Evolutionary conservation across 2,329 filamentous ascomycete genomes (phyloP), one percentile per base, ranked within the genome.

Genomic region (Penicillium decumbens): DNA sequence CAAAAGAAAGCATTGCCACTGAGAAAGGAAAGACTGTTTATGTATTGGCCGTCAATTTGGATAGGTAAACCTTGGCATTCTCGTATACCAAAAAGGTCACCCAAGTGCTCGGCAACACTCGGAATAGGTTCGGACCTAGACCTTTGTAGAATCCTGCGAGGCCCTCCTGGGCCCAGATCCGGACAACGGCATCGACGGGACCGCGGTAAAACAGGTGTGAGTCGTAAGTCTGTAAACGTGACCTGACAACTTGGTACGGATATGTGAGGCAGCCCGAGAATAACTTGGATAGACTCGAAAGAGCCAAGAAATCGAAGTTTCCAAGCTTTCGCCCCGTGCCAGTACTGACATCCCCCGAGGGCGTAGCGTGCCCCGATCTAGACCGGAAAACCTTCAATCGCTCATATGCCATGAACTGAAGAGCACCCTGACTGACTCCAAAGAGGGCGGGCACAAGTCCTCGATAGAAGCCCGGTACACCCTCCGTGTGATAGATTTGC

Each of bases 11-110:
- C 25, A 27, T 27, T 27, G 6, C 25, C 27, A 29, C 4, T 29
- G 27, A 9, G 27, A 12, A 29, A 13, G 4, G 9, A 10, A 12
- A 4, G 3, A 12, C 3, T 10, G 9, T 13, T 29, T 29, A 28
- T 29, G 28, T 29, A 29, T 13, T 29, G 9, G 24, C 1, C 9
- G 7, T 28, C 27, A 42, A 20, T 30, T 37, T 41, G 4, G 45
- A 15, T 24, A 95, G 67, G 66, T 88, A 85, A 58, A 80, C 83
- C 72, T 87, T 90, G 51, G 87, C 85, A 70, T 97, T 97, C 75
- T 98, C 93, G 72, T 97, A 97, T 23, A 97, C 91, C 61, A 98
- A 72, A 67, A 98, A 97, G 1, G 92, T 97, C 46, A 96, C 89
- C 81, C 93, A 95, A 3, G 93, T 97, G 28, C 90, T 91, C 3